phyloP scores from a whole-genome alignment of 192 early-diverging fungal genomes.

The Backusella parvicylindrica region DNA sequence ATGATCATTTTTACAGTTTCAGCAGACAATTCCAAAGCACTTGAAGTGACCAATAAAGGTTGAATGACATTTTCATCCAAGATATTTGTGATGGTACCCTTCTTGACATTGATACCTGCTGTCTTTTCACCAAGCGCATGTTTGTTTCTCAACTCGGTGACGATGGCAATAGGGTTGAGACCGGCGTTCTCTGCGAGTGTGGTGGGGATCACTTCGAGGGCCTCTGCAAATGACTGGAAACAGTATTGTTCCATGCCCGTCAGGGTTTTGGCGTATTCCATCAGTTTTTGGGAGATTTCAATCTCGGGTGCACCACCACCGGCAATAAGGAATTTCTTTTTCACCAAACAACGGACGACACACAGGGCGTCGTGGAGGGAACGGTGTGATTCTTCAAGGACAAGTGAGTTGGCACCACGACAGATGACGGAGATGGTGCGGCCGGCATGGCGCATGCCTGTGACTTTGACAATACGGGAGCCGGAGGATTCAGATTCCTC shows the following conservation, averaged over 20 bases:
- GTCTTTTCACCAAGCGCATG: constrained; percentile 91
- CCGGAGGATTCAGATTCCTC: constrained; percentile 89
- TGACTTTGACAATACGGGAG: constrained; percentile 88
- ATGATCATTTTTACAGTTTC: constrained; percentile 99
- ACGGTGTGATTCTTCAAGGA: constrained; percentile 96
- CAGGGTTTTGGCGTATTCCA: constrained; percentile 82
- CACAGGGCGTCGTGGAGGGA: constrained; percentile 98
- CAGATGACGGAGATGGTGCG: constrained; percentile 93
- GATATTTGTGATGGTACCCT: constrained; percentile 95
- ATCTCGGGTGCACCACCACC: constrained; percentile 99
- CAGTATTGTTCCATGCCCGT: constrained; percentile 96
- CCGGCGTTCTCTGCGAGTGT: constrained; percentile 98
- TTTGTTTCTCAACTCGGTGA: constrained; percentile 94
- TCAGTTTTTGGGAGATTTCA: constrained; percentile 84
- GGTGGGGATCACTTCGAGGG: constrained; percentile 94
- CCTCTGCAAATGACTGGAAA: constrained; percentile 96
- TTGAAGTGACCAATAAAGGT: constrained; percentile 94
- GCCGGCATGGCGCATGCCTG: constrained; percentile 86
- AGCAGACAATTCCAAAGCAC: constrained; percentile 92
- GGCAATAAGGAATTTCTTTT: constrained; percentile 94
- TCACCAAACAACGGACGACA: constrained; percentile 97
- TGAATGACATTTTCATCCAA: constrained; percentile 98
- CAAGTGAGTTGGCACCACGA: constrained; percentile 93
- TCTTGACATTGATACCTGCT: constrained; percentile 97
- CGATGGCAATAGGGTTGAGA: constrained; percentile 95